A percentile compares a stretch with the other conserved stretches of the same genome.
Conservation (phyloP, 139 green algal genomes). For the Chlamydomonas applanata region DNA sequence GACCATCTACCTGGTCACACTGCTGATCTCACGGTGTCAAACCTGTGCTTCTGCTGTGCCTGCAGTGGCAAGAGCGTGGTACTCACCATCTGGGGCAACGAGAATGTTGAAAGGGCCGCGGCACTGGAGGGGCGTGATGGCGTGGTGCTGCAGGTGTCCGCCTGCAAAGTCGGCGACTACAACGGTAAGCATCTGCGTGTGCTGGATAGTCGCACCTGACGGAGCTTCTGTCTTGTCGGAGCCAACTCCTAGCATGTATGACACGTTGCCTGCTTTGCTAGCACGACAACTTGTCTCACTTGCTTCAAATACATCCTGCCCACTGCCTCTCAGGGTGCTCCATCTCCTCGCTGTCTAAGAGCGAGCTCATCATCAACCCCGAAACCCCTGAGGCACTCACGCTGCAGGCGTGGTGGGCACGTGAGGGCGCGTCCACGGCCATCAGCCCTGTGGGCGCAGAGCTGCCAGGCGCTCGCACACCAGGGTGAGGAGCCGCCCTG, state of each 20-base stretch:
- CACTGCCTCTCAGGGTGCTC: slow-evolving; percentile 51
- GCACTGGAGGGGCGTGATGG: slow-evolving; percentile 49
- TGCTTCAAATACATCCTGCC: background rate
- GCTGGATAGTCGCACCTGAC: background rate
- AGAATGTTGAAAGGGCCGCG: slow-evolving; percentile 26
- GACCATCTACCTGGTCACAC: background rate
- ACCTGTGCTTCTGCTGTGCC: background rate
- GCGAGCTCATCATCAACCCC: slow-evolving; percentile 53
- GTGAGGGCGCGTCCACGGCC: slow-evolving; percentile 10
- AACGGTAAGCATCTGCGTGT: slow-evolving; percentile 42
- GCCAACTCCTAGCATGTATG: background rate
- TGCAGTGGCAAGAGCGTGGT: slow-evolving; percentile 65
- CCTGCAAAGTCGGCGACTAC: slow-evolving; percentile 63
- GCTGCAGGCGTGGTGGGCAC: slow-evolving; percentile 3
- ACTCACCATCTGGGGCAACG: slow-evolving; percentile 75
- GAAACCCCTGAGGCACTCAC: slow-evolving; percentile 4
- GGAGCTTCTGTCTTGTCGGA: background rate
- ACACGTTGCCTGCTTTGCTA: background rate
- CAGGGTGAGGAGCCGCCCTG: background rate
- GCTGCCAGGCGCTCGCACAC: slow-evolving; percentile 23
- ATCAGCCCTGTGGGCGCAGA: slow-evolving; percentile 58
- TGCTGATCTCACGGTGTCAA: background rate
- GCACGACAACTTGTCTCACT: background rate
- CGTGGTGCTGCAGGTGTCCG: slow-evolving; percentile 25
- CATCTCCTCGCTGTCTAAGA: slow-evolving; percentile 49